Percentiles rank a stretch among this genome's conserved stretches.
phyloP scores from a whole-genome alignment of 1,284 basidiomycete genomes.

The Cryptococcus sp. region DNA sequence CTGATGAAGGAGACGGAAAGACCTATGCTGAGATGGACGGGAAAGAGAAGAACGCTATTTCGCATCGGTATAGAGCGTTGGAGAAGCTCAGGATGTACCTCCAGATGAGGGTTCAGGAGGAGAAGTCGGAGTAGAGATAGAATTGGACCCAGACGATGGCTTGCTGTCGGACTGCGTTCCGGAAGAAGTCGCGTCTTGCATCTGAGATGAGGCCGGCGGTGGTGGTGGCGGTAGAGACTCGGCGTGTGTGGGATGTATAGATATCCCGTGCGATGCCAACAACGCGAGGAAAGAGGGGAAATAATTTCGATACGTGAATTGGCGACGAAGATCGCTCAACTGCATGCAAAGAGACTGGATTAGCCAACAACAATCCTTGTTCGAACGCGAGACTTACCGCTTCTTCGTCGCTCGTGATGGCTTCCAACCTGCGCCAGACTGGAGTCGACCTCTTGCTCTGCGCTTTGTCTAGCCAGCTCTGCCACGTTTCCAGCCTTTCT shows the following conservation, averaged over 20 bases:
- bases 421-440: constrained; percentile 20
- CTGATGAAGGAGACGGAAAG: constrained; percentile 56
- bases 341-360: constrained; percentile 4
- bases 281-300: constrained; percentile 1
- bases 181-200: too few species aligned
- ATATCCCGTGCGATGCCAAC: background rate
- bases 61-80: constrained; percentile 85
- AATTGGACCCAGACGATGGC: background rate
- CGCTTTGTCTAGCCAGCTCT: constrained; percentile 30
- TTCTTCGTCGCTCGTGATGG: constrained; percentile 20
- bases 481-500: constrained; percentile 39
- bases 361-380: background rate
- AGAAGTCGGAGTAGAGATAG: constrained; percentile 1
- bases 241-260: constrained; percentile 1
- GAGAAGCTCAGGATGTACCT: constrained; percentile 76
- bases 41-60: constrained; percentile 83
- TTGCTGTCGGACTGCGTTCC: too few species aligned
- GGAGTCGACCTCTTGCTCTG: constrained; percentile 3
- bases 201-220: background rate
- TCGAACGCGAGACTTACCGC: constrained; percentile 19
- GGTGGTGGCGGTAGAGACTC: constrained; percentile 3
- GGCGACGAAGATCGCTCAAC: constrained; percentile 15
- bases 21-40: constrained; percentile 89
- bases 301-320: constrained; percentile 22
- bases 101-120: constrained; percentile 24